Conservation (phyloP, 2,329 filamentous ascomycete genomes). For the Bipolaris bicolor region DNA sequence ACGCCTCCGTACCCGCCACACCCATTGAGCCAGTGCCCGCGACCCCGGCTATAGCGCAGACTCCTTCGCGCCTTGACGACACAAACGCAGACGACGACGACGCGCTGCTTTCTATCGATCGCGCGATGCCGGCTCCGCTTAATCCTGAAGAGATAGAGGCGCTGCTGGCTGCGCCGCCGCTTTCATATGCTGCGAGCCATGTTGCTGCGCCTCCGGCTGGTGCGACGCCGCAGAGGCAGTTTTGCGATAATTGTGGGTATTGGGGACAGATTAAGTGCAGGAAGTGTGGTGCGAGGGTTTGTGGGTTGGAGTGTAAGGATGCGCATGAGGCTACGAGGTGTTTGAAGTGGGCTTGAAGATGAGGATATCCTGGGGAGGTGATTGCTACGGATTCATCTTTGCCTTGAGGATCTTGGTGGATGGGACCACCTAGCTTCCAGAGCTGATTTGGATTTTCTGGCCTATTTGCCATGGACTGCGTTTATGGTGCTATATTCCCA, state of each 20-base stretch:
- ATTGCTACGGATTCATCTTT: not conserved
- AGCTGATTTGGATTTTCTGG: conserved; percentile 35
- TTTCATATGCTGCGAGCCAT: conserved; percentile 70
- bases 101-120: conserved; percentile 60
- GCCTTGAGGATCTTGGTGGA: no score
- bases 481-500: conserved; percentile 21
- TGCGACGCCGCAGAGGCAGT: conserved; percentile 63
- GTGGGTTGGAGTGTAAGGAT: conserved; percentile 75
- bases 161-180: conserved; percentile 67
- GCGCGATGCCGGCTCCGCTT: conserved; percentile 64
- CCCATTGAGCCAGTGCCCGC: conserved; percentile 37
- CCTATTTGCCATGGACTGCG: conserved; percentile 28
- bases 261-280: conserved; percentile 78
- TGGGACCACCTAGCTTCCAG: no score
- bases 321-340: conserved; percentile 72
- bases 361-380: not conserved
- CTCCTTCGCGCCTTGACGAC: conserved; percentile 19
- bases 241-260: conserved; percentile 82
- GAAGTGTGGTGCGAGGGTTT: conserved; percentile 80
- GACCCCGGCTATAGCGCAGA: conserved; percentile 13
- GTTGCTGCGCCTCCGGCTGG: conserved; percentile 48
- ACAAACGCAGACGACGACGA: conserved; percentile 49
- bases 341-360: conserved; percentile 45
- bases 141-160: conserved; percentile 67
- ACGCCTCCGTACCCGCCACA: conserved; percentile 34